Evolutionary conservation across 2,329 filamentous ascomycete species (phyloP).

Genomic region (Dactylellina parvicollis): DNA sequence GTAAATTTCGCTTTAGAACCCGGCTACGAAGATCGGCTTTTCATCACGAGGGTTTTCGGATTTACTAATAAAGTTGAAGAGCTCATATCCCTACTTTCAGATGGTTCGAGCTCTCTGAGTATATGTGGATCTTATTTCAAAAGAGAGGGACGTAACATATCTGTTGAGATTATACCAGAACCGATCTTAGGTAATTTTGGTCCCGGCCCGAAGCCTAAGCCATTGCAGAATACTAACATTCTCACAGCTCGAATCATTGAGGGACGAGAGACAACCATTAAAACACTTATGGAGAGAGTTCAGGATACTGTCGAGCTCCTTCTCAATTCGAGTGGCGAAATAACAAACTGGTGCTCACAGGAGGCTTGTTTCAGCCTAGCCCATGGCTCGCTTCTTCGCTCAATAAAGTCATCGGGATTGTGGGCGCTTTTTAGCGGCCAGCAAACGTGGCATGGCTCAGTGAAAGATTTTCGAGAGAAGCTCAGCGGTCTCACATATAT

Average conservation of each 20-base stretch:
- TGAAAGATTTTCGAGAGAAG: conserved; percentile 11
- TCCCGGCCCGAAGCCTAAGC: not conserved
- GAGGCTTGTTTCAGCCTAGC: conserved; percentile 5
- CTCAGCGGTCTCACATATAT: not conserved
- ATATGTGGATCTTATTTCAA: conserved; percentile 19
- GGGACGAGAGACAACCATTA: not conserved
- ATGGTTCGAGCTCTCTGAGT: conserved; percentile 15
- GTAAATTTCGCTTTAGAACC: not conserved
- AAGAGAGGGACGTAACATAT: not conserved
- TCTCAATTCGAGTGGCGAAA: not conserved
- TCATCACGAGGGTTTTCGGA: conserved; percentile 22
- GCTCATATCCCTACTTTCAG: not conserved
- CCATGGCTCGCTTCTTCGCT: conserved; percentile 16
- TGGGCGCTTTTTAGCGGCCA: conserved; percentile 2
- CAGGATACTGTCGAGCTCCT: not conserved
- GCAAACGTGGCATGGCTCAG: conserved; percentile 6
- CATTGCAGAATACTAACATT: not conserved
- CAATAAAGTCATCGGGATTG: conserved; percentile 10
- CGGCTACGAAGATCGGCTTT: conserved; percentile 19
- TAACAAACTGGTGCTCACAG: not conserved
- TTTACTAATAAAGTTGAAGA: not conserved
- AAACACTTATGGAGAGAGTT: not conserved
- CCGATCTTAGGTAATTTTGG: not conserved
- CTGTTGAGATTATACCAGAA: conserved; percentile 2
- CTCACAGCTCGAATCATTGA: not conserved